Evolutionary conservation across 768 basidiomycete species (phyloP).

Genomic region (Trametes meyenii): DNA sequence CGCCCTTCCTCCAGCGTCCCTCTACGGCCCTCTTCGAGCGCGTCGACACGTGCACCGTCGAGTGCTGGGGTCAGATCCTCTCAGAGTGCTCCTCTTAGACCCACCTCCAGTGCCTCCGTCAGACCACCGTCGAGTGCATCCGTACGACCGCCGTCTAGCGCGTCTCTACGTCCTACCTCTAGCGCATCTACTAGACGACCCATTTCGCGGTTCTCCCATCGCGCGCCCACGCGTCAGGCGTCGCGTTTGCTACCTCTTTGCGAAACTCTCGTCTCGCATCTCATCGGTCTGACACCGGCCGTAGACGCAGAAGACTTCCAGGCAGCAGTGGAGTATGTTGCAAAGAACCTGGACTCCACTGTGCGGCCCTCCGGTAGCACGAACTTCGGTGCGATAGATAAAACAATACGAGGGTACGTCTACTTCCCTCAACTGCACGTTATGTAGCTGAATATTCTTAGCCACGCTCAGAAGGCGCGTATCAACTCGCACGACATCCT

Average conservation of each 20-base stretch:
- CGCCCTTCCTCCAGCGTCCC: slow-evolving; percentile 23
- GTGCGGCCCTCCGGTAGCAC: slow-evolving; percentile 58
- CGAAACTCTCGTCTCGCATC: slow-evolving; percentile 56
- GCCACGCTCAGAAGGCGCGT: slow-evolving; percentile 57
- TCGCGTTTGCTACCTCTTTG: slow-evolving; percentile 57
- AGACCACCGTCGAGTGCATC: slow-evolving; percentile 42
- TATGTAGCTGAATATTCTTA: slow-evolving; percentile 11
- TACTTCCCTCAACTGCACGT: slow-evolving; percentile 2
- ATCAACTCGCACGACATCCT: slow-evolving; percentile 65
- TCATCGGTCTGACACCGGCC: slow-evolving; percentile 54
- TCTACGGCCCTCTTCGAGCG: slow-evolving; percentile 20
- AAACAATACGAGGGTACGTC: slow-evolving; percentile 55
- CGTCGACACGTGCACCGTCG: slow-evolving; percentile 39
- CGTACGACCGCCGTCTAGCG: slow-evolving; percentile 45
- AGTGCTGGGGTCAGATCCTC: slow-evolving; percentile 24
- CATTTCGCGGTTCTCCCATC: slow-evolving; percentile 43
- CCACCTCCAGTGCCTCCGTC: slow-evolving; percentile 33
- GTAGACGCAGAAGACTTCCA: slow-evolving; percentile 47
- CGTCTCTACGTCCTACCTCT: slow-evolving; percentile 43
- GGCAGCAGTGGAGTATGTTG: slow-evolving; percentile 55
- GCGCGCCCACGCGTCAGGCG: slow-evolving; percentile 52
- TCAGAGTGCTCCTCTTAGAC: slow-evolving; percentile 9
- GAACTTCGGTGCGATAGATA: slow-evolving; percentile 58
- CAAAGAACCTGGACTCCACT: slow-evolving; percentile 60
- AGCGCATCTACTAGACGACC: slow-evolving; percentile 36